Percentiles rank a stretch among this genome's conserved stretches.
phyloP scores from a whole-genome alignment of 2,329 filamentous ascomycete genomes.

The Graphium sp. region DNA sequence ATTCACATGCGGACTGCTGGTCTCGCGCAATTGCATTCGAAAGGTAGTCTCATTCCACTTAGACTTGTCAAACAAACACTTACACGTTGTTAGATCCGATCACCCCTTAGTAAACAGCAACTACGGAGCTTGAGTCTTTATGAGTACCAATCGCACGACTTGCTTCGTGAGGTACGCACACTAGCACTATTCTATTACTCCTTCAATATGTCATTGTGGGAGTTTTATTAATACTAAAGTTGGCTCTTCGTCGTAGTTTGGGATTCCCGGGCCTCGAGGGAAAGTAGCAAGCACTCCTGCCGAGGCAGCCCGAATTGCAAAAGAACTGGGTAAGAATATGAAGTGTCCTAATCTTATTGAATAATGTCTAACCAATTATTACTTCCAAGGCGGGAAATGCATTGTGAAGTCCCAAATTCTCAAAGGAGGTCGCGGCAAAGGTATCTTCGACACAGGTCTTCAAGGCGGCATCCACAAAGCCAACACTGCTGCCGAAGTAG shows the following conservation, averaged over 20 bases:
- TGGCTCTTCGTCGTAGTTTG: slow-evolving; percentile 8
- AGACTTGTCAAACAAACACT: no score
- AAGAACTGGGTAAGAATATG: slow-evolving; percentile 9
- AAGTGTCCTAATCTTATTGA: neutral
- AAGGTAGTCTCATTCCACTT: no score
- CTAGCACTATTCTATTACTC: neutral
- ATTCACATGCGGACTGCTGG: no score
- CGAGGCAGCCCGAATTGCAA: slow-evolving; percentile 9
- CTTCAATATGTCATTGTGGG: slow-evolving; percentile 1
- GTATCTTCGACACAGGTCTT: slow-evolving; percentile 6
- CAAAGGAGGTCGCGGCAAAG: slow-evolving; percentile 5
- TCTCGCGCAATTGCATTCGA: no score
- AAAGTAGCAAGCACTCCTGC: slow-evolving; percentile 7
- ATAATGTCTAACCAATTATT: neutral
- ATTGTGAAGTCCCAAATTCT: slow-evolving; percentile 13
- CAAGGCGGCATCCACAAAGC: slow-evolving; percentile 5
- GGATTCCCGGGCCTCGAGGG: slow-evolving; percentile 10
- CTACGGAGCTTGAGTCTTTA: slow-evolving; percentile 11
- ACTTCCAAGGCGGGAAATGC: slow-evolving; percentile 8
- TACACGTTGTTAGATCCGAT: no score
- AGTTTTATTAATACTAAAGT: neutral
- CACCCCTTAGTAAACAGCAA: no score
- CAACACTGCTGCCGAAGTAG: slow-evolving; percentile 7
- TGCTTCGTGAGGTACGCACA: slow-evolving; percentile 10
- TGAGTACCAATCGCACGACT: slow-evolving; percentile 11